Percentiles rank a stretch among this genome's conserved stretches.
Evolutionary conservation across 139 green algal species (phyloP).

Genomic region (Closterium sp.): DNA sequence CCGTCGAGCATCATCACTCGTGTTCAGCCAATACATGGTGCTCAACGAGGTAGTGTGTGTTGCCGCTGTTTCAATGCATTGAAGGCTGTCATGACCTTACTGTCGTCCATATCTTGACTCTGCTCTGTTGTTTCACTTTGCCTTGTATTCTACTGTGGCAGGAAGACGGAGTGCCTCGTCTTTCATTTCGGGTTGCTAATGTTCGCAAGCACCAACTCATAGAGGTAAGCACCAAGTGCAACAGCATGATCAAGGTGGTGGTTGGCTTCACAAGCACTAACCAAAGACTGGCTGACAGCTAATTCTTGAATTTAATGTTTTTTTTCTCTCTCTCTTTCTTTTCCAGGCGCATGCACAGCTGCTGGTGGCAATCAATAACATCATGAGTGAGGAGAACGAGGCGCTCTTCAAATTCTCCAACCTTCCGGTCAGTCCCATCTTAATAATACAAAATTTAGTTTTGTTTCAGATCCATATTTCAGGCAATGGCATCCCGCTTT

Average conservation of each 20-base stretch:
- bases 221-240: conserved; percentile 20
- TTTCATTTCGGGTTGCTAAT: conserved; percentile 45
- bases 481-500: not conserved
- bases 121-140: not conserved
- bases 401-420: conserved; percentile 45
- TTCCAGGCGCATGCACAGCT: conserved; percentile 44
- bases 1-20: conserved; percentile 33
- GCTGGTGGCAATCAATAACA: conserved; percentile 48
- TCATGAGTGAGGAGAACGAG: conserved; percentile 37
- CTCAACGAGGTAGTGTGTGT: conserved; percentile 34
- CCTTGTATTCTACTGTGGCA: not conserved
- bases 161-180: conserved; percentile 44
- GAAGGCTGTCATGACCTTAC: not conserved
- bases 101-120: not conserved
- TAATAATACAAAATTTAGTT: not conserved
- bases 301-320: not conserved
- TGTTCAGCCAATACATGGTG: conserved; percentile 49
- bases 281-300: not conserved
- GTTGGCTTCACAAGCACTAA: too few species aligned
- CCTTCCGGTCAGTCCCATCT: conserved; percentile 14
- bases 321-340: conserved; percentile 15
- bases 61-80: not conserved
- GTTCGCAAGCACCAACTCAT: conserved; percentile 53
- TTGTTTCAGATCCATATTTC: not conserved
- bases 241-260: not conserved